Evolutionary conservation across 1,284 basidiomycete genomes (phyloP).

Genomic region (Leccinum griseonigrum): DNA sequence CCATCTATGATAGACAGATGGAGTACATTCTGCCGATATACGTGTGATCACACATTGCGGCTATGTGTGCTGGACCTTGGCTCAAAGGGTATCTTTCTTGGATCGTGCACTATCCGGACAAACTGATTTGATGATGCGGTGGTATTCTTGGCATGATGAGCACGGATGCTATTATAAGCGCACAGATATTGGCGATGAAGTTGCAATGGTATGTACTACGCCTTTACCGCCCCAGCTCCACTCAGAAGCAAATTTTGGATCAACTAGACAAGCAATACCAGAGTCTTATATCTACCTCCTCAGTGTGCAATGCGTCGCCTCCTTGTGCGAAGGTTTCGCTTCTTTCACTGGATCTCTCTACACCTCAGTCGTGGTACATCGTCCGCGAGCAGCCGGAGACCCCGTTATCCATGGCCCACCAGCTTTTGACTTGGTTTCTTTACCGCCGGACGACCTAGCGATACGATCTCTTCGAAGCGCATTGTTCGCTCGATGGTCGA

Average conservation of each 20-base stretch:
- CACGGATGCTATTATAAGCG: too few relatives aligned
- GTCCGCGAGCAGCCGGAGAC: conserved; percentile 64
- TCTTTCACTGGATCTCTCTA: conserved; percentile 70
- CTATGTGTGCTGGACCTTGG: background rate
- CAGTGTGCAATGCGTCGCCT: conserved; percentile 84
- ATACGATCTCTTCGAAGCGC: conserved; percentile 46
- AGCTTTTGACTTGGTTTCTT: conserved; percentile 60
- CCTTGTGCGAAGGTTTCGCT: conserved; percentile 87
- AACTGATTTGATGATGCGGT: too few relatives aligned
- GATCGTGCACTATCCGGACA: background rate
- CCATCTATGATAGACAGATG: background rate
- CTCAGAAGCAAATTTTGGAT: too few relatives aligned
- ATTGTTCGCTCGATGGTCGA: conserved; percentile 78
- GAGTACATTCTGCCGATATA: background rate
- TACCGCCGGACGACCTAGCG: conserved; percentile 55
- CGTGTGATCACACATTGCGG: background rate
- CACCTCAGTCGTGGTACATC: conserved; percentile 62
- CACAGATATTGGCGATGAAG: too few relatives aligned
- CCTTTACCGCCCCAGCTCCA: too few relatives aligned
- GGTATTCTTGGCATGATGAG: too few relatives aligned
- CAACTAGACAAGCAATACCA: conserved; percentile 50
- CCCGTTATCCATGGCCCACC: conserved; percentile 69
- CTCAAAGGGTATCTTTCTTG: background rate
- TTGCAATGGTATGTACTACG: too few relatives aligned
- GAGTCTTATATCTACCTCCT: conserved; percentile 93